phyloP scores from a whole-genome alignment of 139 green algal species.

The Zygnema cylindricum region DNA sequence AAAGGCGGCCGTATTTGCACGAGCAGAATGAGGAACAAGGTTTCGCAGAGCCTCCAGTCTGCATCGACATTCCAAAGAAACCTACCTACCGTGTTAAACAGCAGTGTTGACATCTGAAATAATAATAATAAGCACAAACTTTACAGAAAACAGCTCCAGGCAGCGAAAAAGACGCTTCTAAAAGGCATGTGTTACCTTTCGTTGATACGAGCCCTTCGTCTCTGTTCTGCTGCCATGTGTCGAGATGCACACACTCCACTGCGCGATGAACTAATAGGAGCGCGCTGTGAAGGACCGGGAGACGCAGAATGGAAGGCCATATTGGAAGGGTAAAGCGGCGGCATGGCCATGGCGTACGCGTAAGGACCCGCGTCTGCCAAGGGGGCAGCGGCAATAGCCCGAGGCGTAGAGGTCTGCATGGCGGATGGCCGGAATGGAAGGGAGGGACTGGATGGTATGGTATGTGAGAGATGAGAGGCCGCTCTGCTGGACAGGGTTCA shows the following conservation, averaged over 20 bases:
- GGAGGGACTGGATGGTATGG: too few species aligned
- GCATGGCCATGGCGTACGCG: neutral
- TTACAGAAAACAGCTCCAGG: neutral
- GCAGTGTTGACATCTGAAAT: too few species aligned
- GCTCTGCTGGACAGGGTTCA: too few species aligned
- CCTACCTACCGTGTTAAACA: neutral
- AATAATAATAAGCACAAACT: neutral
- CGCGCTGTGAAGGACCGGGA: neutral
- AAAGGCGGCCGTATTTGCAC: constrained; percentile 52
- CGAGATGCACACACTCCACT: constrained; percentile 44
- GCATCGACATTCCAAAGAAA: neutral
- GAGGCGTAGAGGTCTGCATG: neutral
- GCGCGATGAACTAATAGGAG: neutral
- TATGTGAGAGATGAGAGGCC: too few species aligned
- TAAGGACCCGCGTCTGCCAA: neutral
- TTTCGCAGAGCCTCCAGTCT: constrained; percentile 51
- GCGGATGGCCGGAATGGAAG: too few species aligned
- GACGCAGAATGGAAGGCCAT: neutral
- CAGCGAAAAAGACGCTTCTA: neutral
- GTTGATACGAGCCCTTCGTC: constrained; percentile 46
- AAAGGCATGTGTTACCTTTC: constrained; percentile 37
- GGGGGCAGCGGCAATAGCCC: neutral
- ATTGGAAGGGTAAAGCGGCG: constrained; percentile 22
- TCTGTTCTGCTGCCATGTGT: constrained; percentile 52
- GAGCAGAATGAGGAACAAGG: constrained; percentile 49